Conservation (phyloP, 2,329 filamentous ascomycete species). For the Penicillium verrucosum region DNA sequence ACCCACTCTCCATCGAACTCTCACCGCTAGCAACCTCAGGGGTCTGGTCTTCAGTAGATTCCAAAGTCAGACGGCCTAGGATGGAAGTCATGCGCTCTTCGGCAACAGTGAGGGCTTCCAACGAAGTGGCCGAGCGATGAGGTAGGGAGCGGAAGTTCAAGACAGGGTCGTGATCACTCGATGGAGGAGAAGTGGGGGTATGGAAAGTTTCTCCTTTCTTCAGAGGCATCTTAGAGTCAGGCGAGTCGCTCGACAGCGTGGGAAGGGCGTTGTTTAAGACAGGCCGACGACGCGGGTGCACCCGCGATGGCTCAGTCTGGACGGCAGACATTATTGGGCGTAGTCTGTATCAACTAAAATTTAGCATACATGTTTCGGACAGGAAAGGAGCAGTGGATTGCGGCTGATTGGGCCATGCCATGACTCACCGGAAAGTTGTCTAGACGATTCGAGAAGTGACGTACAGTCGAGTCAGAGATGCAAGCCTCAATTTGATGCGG, state of each 20-base stretch:
- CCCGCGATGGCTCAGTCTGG: conserved; percentile 23
- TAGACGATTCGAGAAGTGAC: conserved; percentile 18
- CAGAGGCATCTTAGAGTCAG: conserved; percentile 52
- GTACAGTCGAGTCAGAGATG: conserved; percentile 22
- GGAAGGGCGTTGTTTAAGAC: conserved; percentile 30
- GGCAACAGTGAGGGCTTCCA: conserved; percentile 68
- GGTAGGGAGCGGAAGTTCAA: conserved; percentile 51
- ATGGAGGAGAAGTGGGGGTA: conserved; percentile 41
- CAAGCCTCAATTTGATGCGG: conserved; percentile 1
- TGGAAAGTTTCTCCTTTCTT: conserved; percentile 68
- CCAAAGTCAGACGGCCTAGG: conserved; percentile 63
- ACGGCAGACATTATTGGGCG: conserved; percentile 30
- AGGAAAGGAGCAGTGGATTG: conserved; percentile 4
- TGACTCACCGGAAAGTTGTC: conserved; percentile 20
- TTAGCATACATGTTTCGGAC: conserved; percentile 14
- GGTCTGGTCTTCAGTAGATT: conserved; percentile 46
- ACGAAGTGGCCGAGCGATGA: conserved; percentile 63
- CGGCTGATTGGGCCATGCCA: conserved; percentile 14
- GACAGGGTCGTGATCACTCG: conserved; percentile 42
- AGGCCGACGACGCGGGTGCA: conserved; percentile 37
- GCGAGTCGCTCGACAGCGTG: conserved; percentile 24
- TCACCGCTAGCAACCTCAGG: not conserved
- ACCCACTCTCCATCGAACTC: not conserved
- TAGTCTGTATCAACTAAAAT: conserved; percentile 2
- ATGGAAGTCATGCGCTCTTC: conserved; percentile 66